Percentiles rank a stretch among this genome's conserved stretches.
Conservation (phyloP, 345 rosid genomes). For the Moricandia arvensis region DNA sequence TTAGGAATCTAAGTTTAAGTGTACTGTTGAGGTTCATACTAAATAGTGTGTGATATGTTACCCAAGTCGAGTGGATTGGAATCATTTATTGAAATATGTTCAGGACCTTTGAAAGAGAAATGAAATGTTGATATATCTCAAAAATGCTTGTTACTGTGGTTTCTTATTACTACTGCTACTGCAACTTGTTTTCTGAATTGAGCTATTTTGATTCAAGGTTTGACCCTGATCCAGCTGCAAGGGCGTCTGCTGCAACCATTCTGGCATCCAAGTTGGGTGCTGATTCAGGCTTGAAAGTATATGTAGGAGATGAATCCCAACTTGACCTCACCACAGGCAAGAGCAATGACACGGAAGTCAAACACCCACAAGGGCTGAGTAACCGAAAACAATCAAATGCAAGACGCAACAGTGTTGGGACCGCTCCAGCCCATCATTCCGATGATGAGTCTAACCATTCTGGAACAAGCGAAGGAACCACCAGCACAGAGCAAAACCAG, state of each 20-base stretch:
- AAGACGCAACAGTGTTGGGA: conserved; percentile 48
- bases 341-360: conserved; percentile 53
- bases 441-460: conserved; percentile 44
- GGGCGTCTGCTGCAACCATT: conserved; percentile 49
- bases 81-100: conserved; percentile 1
- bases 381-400: conserved; percentile 54
- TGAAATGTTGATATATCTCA: neutral
- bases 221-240: conserved; percentile 51
- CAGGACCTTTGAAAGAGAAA: neutral
- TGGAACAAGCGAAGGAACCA: conserved; percentile 32
- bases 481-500: conserved; percentile 44
- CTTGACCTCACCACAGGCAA: conserved; percentile 42
- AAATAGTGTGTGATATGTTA: no score
- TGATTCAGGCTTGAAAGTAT: conserved; percentile 82
- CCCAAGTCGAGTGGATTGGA: no score
- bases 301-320: conserved; percentile 57
- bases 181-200: neutral
- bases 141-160: neutral
- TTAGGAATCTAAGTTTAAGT: no score
- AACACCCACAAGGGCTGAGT: conserved; percentile 61
- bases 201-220: conserved; percentile 51
- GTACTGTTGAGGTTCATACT: no score
- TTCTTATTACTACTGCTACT: neutral
- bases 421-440: conserved; percentile 36
- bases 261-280: conserved; percentile 93